Evolutionary conservation across 2,329 filamentous ascomycete genomes (phyloP), one percentile per base, ranked within the genome.

Genomic region (Elsinoe arachidis): DNA sequence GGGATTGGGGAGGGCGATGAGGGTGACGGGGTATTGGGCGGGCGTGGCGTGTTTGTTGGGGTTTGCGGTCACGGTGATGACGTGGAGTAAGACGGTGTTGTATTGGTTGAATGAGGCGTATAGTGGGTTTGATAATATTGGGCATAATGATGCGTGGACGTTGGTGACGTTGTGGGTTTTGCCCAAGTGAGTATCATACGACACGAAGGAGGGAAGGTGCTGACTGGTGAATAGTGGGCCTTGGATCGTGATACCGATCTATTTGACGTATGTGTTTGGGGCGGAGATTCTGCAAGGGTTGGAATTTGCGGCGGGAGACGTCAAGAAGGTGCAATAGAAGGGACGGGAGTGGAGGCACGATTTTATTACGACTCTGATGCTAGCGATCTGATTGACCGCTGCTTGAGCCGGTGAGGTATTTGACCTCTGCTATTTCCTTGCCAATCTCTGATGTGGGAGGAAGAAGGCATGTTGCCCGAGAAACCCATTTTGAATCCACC

Each of bases 81-180:
- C 85, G 1, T 66, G 86, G 17, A 81, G 80, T 65, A 88, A 88
- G 74, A 87, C 85, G 1, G 65, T 83, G 23, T 67, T 88, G 5
- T 88, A 88, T 64, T 82, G 84, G 73, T 66, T 84, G 55, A 82
- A 82, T 59, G 83, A 87, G 66, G 74, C 76, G 41, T 83, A 77
- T 64, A 80, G 79, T 47, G 80, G 76, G 5, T 87, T 83, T 62
- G 70, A 74, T 3, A 80, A 83, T 60, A 78, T 85, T 56, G 79
- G 80, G 2, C 85, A 87, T 65, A 88, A 87, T 60, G 75, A 76
- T 59, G 63, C 73, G 38, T 61, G 67, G 2, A 76, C 75, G 10
- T 64, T 87, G 41, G 62, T 85, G 10, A 72, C 80, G 33, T 69
- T 84, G 21, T 88, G 83, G 76, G 79, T 84, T 30, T 70, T 88